Evolutionary conservation across 345 rosid species (phyloP), one percentile per base, ranked within the genome.

Genomic region (Boechera divaricarpa): DNA sequence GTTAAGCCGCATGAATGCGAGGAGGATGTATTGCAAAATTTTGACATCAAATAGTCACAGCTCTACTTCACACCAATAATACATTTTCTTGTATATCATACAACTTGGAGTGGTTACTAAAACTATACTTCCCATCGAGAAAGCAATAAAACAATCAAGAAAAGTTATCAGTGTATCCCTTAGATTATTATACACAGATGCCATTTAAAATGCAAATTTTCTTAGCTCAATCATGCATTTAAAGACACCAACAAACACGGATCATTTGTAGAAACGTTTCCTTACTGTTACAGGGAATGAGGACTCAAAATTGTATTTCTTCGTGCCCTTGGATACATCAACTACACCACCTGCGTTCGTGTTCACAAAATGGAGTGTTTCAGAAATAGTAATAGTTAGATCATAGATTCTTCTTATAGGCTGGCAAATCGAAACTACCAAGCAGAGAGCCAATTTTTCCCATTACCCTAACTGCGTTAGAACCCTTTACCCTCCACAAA

Each of bases 281-380:
- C 68, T 82, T 62, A 95, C 97, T 88, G 69, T 74, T 15, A 86
- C 78, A 9, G 97, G 99, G 80, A 83, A 85, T 67, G 82, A 77
- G 31, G 89, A 86, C 75, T 95, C 97, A 32, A 74, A 83, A 16
- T 58, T 49, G 82, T 73, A 85, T 71, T 77, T 86, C 76, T 84
- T 73, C 53, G 80, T 76, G 9, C 88, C 98, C 74, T 85, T 94
- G 38, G 72, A 73, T 26, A 92, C 80, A 80, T 95, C 92, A 74
- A 95, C 67, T 41, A 84, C 86, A 79, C 92, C 96, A 84, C 94
- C 99, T 92, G 82, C 52, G 0, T 83, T 67, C 63, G 44, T 57
- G 55, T 38, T 63, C 28, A 74, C 70, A 69, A 71, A 59, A 60
- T 44, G 28, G 26, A 48, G 18, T 26, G 42, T 49, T 65, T 58